These are phyloP conservation scores for Nakaseomyces kungkrabaensis DNA, from an alignment of 1,139 yeast species.

Conservation along the genomic window DNA sequence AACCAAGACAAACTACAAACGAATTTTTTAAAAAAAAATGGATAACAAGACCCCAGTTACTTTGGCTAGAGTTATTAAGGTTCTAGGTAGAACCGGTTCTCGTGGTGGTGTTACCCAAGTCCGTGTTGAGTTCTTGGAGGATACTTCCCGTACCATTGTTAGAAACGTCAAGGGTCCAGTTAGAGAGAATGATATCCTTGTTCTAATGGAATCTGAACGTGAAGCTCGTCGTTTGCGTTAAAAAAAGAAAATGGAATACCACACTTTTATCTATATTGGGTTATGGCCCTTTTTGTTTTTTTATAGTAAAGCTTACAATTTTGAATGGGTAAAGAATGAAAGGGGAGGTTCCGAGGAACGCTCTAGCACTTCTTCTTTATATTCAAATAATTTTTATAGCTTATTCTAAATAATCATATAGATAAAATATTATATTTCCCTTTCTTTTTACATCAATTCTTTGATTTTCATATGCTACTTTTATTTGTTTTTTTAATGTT, in stretches of 20 bases:
- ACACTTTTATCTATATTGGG: neutral
- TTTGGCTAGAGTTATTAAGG: conserved; percentile 98
- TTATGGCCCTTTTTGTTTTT: neutral
- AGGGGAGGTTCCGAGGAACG: conserved; percentile 3
- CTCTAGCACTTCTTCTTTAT: conserved; percentile 4
- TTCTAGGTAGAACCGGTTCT: conserved; percentile 99
- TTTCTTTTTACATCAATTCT: neutral
- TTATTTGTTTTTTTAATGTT: too few relatives aligned
- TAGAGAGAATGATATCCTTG: conserved; percentile 97
- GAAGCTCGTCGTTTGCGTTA: conserved; percentile 73
- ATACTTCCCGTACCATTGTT: conserved; percentile 95
- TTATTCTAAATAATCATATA: neutral
- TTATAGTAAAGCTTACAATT: too few relatives aligned
- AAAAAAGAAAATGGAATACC: conserved; percentile 8
- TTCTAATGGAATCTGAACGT: conserved; percentile 99
- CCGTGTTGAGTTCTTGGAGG: conserved; percentile 99
- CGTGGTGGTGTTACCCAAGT: conserved; percentile 99
- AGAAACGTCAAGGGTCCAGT: conserved; percentile 99
- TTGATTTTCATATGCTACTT: too few relatives aligned
- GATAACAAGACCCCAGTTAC: conserved; percentile 94
- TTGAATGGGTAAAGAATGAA: conserved; percentile 3
- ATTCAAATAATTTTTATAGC: neutral
- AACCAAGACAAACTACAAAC: too few relatives aligned
- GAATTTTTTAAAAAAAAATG: conserved; percentile 29
- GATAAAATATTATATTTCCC: neutral